Evolutionary conservation across 306 rosid species (phyloP), one percentile per base, ranked within the genome.

Genomic region (Styphnolobium japonicum): DNA sequence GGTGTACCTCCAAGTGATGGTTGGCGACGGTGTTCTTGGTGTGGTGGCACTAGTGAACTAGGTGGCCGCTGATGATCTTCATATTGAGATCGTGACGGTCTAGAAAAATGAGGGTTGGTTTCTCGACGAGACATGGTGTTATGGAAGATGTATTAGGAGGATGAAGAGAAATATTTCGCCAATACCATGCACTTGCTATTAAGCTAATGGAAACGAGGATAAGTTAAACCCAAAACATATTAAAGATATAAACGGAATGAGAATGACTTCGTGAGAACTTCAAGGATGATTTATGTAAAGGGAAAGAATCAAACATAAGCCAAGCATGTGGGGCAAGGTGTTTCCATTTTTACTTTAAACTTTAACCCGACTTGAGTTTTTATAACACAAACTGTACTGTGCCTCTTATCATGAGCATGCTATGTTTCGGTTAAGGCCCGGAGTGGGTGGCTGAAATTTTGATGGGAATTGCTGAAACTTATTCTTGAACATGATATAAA

Each of bases 261-360:
- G 95, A 86, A 94, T 91, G 84, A 91, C 98, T 92, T 94, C 88
- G 69, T 67, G 82, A 68, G 6, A 87, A 94, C 91, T 91, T 86
- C 90, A 91, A 89, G 97, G 91, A 95, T 88, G 85, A 78, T 89
- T 95, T 77, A 61, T 62, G 36, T 19, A 78, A 80, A 85, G 96
- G 97, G 64, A 95, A 93, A 85, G 99, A 86, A 95, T 93, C 92
- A 80, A 57, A 82, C 70, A 61, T 61, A 73, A 71, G 93, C 78
- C 56, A 52, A 82, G 87, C 33, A 79, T 37, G 75, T 84, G 89
- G 93, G 89, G 83, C 93, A 87, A 76, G 81, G 36, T 77, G 69
- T 73, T 61, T 42, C 15, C 9, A 22, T 72, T 66, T 78, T 40
- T 2, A 34, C 43, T 58, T 74, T 43, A 40, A 57, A 62, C 2